phyloP scores from a whole-genome alignment of 2,329 filamentous ascomycete species.

The Podosphaera xanthii region DNA sequence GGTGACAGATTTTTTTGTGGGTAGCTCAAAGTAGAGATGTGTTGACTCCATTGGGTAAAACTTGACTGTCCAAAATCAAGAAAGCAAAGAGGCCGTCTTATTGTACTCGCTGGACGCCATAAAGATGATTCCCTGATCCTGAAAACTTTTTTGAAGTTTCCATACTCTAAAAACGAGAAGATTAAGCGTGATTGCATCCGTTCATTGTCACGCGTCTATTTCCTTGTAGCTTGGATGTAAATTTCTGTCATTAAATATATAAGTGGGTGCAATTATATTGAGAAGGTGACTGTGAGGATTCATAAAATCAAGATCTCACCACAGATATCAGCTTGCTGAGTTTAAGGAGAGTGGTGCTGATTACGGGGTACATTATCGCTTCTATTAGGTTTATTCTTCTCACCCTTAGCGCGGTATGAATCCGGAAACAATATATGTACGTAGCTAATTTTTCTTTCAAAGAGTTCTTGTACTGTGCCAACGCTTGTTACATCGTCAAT shows the following conservation, averaged over 20 bases:
- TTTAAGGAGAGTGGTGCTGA: too few relatives aligned
- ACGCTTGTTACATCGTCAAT: too few relatives aligned
- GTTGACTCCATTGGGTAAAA: background rate
- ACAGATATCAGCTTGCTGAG: too few relatives aligned
- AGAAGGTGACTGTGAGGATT: too few relatives aligned
- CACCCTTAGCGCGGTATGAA: too few relatives aligned
- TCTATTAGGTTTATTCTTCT: too few relatives aligned
- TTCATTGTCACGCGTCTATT: background rate
- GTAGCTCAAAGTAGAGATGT: background rate
- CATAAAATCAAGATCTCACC: too few relatives aligned
- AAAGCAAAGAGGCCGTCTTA: background rate
- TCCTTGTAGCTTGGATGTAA: background rate
- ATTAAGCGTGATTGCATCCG: background rate
- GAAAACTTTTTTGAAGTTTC: background rate
- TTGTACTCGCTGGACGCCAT: background rate
- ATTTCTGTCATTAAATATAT: background rate
- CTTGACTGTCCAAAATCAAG: background rate
- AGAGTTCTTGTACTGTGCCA: too few relatives aligned
- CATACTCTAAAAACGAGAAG: background rate
- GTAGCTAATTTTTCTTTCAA: too few relatives aligned
- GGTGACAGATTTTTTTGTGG: background rate
- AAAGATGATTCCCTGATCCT: background rate
- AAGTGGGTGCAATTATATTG: too few relatives aligned
- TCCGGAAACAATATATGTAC: too few relatives aligned
- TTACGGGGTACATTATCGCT: too few relatives aligned